These are phyloP conservation scores for Thalassiosira ordinaria DNA, from an alignment of 352 stramenopile genomes.

Conservation along the genomic window DNA sequence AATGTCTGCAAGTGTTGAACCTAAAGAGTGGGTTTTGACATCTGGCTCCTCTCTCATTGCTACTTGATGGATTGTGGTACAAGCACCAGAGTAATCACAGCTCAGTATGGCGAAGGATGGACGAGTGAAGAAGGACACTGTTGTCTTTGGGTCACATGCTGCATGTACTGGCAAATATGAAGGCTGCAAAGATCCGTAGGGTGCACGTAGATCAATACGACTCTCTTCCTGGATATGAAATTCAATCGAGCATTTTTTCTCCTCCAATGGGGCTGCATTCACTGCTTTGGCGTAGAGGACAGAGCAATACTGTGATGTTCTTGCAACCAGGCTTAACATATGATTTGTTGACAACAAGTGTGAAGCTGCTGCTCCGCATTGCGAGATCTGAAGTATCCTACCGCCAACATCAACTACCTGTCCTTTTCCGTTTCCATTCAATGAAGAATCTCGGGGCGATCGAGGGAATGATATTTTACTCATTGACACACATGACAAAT, in stretches of 20 bases:
- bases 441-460: slow-evolving; percentile 21
- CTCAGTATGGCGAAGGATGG: slow-evolving; percentile 69
- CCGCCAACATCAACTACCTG: slow-evolving; percentile 63
- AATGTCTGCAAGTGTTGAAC: slow-evolving; percentile 52
- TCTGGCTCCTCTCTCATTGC: slow-evolving; percentile 37
- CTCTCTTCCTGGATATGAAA: slow-evolving; percentile 58
- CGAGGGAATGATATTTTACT: slow-evolving; percentile 59
- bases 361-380: slow-evolving; percentile 37
- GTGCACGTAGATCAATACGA: slow-evolving; percentile 68
- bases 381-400: slow-evolving; percentile 70
- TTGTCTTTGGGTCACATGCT: slow-evolving; percentile 60
- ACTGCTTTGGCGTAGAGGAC: slow-evolving; percentile 45
- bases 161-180: slow-evolving; percentile 65
- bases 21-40: slow-evolving; percentile 35
- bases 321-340: slow-evolving; percentile 53
- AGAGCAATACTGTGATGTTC: slow-evolving; percentile 65
- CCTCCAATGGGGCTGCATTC: background rate
- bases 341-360: slow-evolving; percentile 22
- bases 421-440: slow-evolving; percentile 15
- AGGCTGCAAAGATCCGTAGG: slow-evolving; percentile 14
- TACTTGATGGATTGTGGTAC: slow-evolving; percentile 54
- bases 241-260: slow-evolving; percentile 43
- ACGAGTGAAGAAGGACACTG: slow-evolving; percentile 41
- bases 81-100: slow-evolving; percentile 25
- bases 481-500: slow-evolving; percentile 62